phyloP scores from a whole-genome alignment of 2,329 filamentous ascomycete genomes.

The Colletotrichum sp. region DNA sequence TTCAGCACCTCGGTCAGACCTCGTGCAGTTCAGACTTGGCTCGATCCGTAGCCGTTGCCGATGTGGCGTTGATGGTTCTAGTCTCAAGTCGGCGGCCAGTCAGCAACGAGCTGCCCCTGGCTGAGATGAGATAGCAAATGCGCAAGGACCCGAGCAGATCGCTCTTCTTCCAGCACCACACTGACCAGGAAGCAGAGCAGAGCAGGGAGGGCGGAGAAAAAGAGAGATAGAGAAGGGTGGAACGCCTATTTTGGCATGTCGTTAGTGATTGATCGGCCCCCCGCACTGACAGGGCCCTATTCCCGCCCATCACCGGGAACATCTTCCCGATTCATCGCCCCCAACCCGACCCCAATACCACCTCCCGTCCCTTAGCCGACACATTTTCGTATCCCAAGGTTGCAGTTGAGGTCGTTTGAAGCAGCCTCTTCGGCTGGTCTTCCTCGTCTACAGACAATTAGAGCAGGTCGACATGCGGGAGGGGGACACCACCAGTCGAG shows the following conservation, averaged over 20 bases:
- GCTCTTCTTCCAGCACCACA: neutral
- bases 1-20: neutral
- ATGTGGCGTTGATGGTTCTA: neutral
- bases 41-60: neutral
- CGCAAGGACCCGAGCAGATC: neutral
- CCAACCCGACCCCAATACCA: neutral
- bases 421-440: neutral
- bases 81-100: neutral
- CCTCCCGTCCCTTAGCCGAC: neutral
- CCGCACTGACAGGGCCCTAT: slow-evolving; percentile 9
- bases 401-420: neutral
- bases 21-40: neutral
- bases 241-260: neutral
- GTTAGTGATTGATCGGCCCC: neutral
- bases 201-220: neutral
- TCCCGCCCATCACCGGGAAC: neutral
- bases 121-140: neutral
- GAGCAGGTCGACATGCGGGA: neutral
- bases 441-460: neutral
- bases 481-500: neutral
- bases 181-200: neutral
- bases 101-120: neutral
- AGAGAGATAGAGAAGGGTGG: neutral
- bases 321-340: neutral
- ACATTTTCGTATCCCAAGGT: neutral